Evolutionary conservation across 1,139 yeast genomes (phyloP), one percentile per base, ranked within the genome.

Genomic region (Pichia terricola): DNA sequence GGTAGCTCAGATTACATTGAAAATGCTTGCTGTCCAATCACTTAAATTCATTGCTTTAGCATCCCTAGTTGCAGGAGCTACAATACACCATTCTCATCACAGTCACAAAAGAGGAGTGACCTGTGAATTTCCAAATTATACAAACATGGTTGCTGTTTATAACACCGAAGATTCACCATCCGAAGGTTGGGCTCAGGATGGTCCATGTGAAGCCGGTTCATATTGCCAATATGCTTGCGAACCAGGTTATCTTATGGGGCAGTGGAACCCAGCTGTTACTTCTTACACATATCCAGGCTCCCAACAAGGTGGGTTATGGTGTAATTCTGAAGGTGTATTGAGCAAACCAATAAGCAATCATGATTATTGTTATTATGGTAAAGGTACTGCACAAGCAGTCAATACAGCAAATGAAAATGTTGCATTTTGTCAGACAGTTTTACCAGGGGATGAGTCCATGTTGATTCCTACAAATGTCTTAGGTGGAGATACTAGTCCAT

Each of bases 391-490:
- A 30, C 56, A 65, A 33, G 94, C 78, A 37, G 58, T 68, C 47
- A 85, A 84, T 68, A 57, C 60, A 27, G 74, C 76, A 11, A 67
- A 68, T 40, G 52, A 64, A 5, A 67, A 74, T 48, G 87, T 85
- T 51, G 88, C 95, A 9, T 79, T 87, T 64, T 87, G 96, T 64
- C 96, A 88, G 68, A 87, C 95, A 3, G 95, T 87, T 11, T 70
- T 87, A 48, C 96, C 96, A 26, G 96, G 96, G 49, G 83, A 85
- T 62, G 95, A 87, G 66, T 94, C 87, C 55, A 87, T 87, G 96
- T 70, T 86, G 61, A 86, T 87, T 52, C 96, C 96, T 48, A 86
- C 94, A 30, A 63, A 70, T 45, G 77, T 84, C 41, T 68, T 63
- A 28, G 65, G 72, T 9, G 75, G 77, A 10, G 55, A 66, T 22